Base-by-base conservation (phyloP, 805 yeast species). In the Kodamaea lidongshanica region DNA sequence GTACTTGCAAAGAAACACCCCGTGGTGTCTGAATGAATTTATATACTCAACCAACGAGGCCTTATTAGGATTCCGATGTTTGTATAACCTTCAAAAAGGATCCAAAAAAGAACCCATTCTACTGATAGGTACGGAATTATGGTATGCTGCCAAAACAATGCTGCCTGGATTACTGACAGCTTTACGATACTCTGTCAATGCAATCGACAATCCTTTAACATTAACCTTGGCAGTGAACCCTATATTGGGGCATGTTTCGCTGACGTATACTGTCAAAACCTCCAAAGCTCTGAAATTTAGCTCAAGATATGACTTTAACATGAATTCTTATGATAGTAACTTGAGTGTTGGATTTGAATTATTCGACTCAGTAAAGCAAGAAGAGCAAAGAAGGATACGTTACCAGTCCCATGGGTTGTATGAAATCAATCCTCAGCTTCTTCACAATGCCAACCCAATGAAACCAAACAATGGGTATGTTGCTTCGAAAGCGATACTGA, bases 121-220 rank as follows among this genome's bases (percentile, higher is more conserved):
- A 1, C 76, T 87, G 0, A 42, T 84, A 0, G 98, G 98, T 1
- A 73, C 81, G 7, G 98, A 92, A 56, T 40, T 86, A 4, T 92
- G 95, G 89, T 82, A 81, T 43, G 95, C 95, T 1, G 74, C 86
- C 1, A 54, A 70, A 25, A 79, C 83, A 26, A 79, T 85, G 70
- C 79, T 89, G 36, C 96, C 96, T 0, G 97, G 96, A 0, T 51
- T 88, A 12, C 84, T 95, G 0, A 74, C 94, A 2, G 89, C 94
- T 0, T 52, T 86, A 27, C 60, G 96, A 25, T 89, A 92, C 52
- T 72, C 89, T 1, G 84, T 96, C 0, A 79, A 84, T 38, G 77
- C 95, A 0, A 77, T 92, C 0, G 74, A 83, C 24, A 82, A 95
- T 0, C 98, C 98, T 0, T 58, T 88, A 39, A 83, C 95, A 0